phyloP scores from a whole-genome alignment of 257 asterid genomes.

The Phtheirospermum japonicum region DNA sequence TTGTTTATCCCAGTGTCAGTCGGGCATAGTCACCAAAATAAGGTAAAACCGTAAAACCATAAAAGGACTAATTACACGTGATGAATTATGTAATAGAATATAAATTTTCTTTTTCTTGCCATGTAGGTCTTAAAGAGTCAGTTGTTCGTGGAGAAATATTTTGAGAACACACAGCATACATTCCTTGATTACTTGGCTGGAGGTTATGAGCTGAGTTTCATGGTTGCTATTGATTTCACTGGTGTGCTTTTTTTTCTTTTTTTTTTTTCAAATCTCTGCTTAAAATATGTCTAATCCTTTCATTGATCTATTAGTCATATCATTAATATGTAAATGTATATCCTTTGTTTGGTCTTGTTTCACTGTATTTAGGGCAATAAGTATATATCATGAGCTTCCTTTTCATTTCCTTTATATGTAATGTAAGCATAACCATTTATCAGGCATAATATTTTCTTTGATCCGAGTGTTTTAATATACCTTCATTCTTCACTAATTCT shows the following conservation, averaged over 20 bases:
- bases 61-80: not conserved
- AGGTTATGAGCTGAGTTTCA: conserved; percentile 94
- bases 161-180: conserved; percentile 72
- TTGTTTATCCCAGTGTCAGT: conserved; percentile 49
- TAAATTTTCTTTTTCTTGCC: conserved; percentile 11
- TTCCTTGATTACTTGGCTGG: conserved; percentile 90
- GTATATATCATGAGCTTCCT: conserved; percentile 1
- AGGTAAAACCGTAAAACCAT: conserved; percentile 55
- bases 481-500: conserved; percentile 31
- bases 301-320: conserved; percentile 20
- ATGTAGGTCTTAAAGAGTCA: conserved; percentile 78
- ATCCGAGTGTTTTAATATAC: conserved; percentile 15
- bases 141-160: conserved; percentile 73
- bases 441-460: conserved; percentile 15
- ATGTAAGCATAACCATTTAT: conserved; percentile 7
- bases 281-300: not conserved
- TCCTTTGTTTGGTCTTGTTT: conserved; percentile 4
- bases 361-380: not conserved
- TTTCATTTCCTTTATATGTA: not conserved
- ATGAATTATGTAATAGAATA: conserved; percentile 15
- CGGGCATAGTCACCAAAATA: conserved; percentile 67
- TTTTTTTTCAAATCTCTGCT: too few species aligned
- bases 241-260: conserved; percentile 52
- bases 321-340: conserved; percentile 15
- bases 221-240: conserved; percentile 98